Evolutionary conservation across 495 filamentous ascomycete species (phyloP), one percentile per base, ranked within the genome.

Genomic region (Aspergillus nanangensis): DNA sequence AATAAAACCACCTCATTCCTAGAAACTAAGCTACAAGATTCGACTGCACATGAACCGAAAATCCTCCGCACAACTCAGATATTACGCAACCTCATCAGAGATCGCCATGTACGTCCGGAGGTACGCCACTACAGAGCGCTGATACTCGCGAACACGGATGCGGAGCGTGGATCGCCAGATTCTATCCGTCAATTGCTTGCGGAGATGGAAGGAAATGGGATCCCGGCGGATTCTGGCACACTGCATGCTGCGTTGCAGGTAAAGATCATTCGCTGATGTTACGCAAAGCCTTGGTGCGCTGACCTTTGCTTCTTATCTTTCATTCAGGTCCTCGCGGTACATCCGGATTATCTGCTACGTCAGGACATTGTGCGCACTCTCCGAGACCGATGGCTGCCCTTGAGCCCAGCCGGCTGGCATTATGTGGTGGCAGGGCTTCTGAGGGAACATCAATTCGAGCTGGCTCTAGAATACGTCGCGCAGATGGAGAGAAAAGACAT

Each of bases 301-400:
- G 25, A 11, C 11, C 7, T 29, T 29, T 29, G 25, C 11, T 29
- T 29, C 25, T 29, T 7, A 29, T 7, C 7, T 11, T 11, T 11
- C 45, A 47, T 47, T 3, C 34, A 90, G 81, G 79, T 80, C 5
- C 78, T 91, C 18, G 80, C 88, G 11, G 80, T 94, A 18, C 90
- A 96, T 61, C 90, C 92, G 1, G 83, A 96, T 62, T 90, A 93
- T 50, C 34, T 90, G 1, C 70, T 90, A 9, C 83, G 90, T 18
- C 71, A 75, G 27, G 71, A 83, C 23, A 71, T 95, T n/a, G 63
- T 97, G 19, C 59, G 72, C 34, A 80, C 80, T 17, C 66, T 80
- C 33, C 77, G 78, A 56, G 71, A 79, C 45, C 66, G 81, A 48
- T 93, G 87, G 84, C 77, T 87, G 34, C 65, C 69, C 2, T 60